Evolutionary conservation across 2,329 filamentous ascomycete genomes (phyloP), one percentile per base, ranked within the genome.

Genomic region (Setomelanomma holmii): DNA sequence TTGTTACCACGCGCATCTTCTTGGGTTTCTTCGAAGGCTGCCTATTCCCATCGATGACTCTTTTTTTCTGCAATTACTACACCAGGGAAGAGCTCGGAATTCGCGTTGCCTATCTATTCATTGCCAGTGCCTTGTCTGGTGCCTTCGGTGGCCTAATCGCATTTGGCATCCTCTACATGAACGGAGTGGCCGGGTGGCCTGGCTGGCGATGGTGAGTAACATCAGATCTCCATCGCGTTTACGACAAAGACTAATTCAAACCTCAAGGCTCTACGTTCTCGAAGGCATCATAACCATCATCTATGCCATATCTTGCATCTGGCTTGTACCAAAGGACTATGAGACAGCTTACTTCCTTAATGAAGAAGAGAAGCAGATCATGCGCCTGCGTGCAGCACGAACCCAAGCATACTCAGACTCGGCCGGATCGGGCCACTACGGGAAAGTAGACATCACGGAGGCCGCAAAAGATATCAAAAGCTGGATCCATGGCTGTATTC

Each of bases 401-500:
- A 63, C 64, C 19, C 68, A 69, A 46, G 61, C 68, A 4, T 73
- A 73, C 51, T 68, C 61, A 11, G 68, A 68, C 23, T 67, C 61
- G 7, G 64, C 63, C 5, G 67, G 68, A 17, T 55, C 53, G 4
- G 68, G 68, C 5, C 68, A 69, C 35, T 68, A 71, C 36, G 45
- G 57, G 0, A 69, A 63, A 45, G 55, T 52, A 2, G 68, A 73
- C 30, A 72, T 72, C 56, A 69, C 63, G 22, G 63, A 66, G 45
- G 71, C 69, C 3, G 68, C 67, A 0, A 67, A 63, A 39, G 69
- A 73, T 34, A 40, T 69, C 19, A 72, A 71, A 53, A 67, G 60
- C 41, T 73, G 68, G 69, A 14, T 66, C 1, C 69, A 72, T 41
- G 72, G 70, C 4, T 38, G 70, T 10, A 74, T 74, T 14, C 76